Base-by-base conservation (phyloP, 2,329 filamentous ascomycete genomes). In the Pseudohalonectria lignicola region DNA sequence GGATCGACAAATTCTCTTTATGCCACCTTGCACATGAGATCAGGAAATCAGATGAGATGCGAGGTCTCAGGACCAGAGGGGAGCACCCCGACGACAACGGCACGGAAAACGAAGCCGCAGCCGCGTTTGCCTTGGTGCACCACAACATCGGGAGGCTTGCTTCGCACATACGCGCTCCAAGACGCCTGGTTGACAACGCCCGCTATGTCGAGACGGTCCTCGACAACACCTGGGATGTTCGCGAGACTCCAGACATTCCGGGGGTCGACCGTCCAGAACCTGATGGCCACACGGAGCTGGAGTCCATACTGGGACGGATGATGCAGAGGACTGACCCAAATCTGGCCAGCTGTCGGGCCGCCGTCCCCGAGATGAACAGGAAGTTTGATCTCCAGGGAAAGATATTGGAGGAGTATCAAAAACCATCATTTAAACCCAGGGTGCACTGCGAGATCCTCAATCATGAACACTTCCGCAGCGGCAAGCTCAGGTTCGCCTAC, bases 371-470 rank as follows among this genome's bases (percentile, higher is more conserved):
- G 5, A 49, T 65, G 44, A 51, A 64, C 39, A 36, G 42, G 2
- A 47, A 48, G 21, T 43, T 47, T 8, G 4, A 46, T 1, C 41
- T 63, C 6, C 42, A 47, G 15, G 11, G 36, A 2, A 36, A 37
- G 2, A 43, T 65, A 16, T 36, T 44, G 5, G 10, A 49, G 9
- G 41, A 49, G 15, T 60, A 59, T 41, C 31, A 36, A 5, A 42
- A 50, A 15, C 39, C 42, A 17, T 45, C 43, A 11, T 53, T 54
- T 15, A 47, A 51, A 16, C 52, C 59, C 2, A 21, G 39, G 3
- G 54, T 63, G 10, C 67, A 72, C 43, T 61, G 64, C 3, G 67
- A 73, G 44, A 50, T 73, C 4, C 57, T 64, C 38, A 49, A 69
- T 3, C 48, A 72, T 1, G 65, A 74, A 29, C 52, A 65, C 36